Evolutionary conservation across 2,329 filamentous ascomycete species (phyloP).

Genomic region (Arthroderma sp.): DNA sequence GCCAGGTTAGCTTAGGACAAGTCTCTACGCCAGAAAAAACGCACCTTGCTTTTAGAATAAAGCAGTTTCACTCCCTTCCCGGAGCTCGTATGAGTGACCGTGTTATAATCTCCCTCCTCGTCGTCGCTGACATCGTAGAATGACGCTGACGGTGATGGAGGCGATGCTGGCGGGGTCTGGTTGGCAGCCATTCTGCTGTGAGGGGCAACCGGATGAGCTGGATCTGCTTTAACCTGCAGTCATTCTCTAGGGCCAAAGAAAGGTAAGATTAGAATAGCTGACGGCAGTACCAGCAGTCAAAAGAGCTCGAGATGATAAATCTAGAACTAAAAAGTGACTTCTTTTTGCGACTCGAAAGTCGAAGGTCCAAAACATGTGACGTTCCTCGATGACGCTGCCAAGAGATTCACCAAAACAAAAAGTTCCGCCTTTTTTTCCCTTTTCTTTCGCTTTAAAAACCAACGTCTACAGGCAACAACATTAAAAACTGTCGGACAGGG

Average conservation of each 20-base stretch:
- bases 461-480: no score
- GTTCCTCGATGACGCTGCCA: background rate
- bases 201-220: background rate
- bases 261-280: no score
- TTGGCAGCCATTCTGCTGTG: slow-evolving; percentile 1
- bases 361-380: background rate
- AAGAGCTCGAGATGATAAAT: no score
- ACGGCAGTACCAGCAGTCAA: no score
- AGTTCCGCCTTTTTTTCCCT: no score
- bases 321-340: no score
- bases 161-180: slow-evolving; percentile 17
- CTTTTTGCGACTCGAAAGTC: background rate
- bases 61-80: slow-evolving; percentile 78
- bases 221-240: background rate
- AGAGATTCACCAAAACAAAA: background rate
- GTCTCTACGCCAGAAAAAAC: slow-evolving; percentile 2
- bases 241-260: background rate
- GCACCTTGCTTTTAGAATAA: slow-evolving; percentile 91
- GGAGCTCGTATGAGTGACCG: slow-evolving; percentile 65
- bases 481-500: background rate
- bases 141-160: slow-evolving; percentile 66
- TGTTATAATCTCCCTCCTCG: slow-evolving; percentile 90
- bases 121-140: slow-evolving; percentile 96
- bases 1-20: background rate
- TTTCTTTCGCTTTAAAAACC: no score